Evolutionary conservation across 1,284 basidiomycete species (phyloP).

Genomic region (Irpex sp.): DNA sequence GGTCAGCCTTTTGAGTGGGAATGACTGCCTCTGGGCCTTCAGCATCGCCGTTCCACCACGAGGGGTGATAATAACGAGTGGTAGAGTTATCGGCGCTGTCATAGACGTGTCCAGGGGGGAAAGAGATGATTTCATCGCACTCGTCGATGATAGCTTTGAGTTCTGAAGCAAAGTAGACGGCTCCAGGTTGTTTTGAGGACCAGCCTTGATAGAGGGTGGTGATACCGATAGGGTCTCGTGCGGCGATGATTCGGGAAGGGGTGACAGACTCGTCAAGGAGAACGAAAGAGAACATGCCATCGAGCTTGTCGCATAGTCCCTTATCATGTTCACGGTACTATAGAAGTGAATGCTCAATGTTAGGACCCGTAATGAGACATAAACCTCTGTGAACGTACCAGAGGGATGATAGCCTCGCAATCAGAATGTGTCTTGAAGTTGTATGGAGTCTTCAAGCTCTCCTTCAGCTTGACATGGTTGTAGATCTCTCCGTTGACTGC

Average conservation of each 20-base stretch:
- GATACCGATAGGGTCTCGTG: conserved; percentile 96
- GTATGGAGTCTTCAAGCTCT: conserved; percentile 57
- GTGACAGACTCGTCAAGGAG: conserved; percentile 90
- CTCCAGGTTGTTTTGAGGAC: conserved; percentile 82
- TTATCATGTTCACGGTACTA: conserved; percentile 86
- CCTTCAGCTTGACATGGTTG: conserved; percentile 88
- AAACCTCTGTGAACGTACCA: conserved; percentile 45
- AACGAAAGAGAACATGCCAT: conserved; percentile 99
- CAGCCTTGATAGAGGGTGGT: conserved; percentile 98
- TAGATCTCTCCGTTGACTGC: conserved; percentile 99
- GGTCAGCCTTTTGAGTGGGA: conserved; percentile 68
- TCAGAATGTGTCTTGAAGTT: conserved; percentile 98
- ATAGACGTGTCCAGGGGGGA: conserved; percentile 96
- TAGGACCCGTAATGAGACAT: neutral
- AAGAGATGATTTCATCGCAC: conserved; percentile 93
- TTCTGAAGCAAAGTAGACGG: conserved; percentile 93
- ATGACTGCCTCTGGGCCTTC: conserved; percentile 51
- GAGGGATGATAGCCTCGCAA: conserved; percentile 94
- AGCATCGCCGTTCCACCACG: conserved; percentile 81
- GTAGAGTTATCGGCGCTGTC: conserved; percentile 80
- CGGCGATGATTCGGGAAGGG: conserved; percentile 90
- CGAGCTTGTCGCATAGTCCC: conserved; percentile 76
- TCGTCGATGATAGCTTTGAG: conserved; percentile 92
- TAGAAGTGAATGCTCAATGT: too few relatives aligned
- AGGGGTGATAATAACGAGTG: conserved; percentile 80